Percentiles rank a stretch among this genome's conserved stretches.
phyloP scores from a whole-genome alignment of 495 filamentous ascomycete species.

The Aspergillus haitiensis region DNA sequence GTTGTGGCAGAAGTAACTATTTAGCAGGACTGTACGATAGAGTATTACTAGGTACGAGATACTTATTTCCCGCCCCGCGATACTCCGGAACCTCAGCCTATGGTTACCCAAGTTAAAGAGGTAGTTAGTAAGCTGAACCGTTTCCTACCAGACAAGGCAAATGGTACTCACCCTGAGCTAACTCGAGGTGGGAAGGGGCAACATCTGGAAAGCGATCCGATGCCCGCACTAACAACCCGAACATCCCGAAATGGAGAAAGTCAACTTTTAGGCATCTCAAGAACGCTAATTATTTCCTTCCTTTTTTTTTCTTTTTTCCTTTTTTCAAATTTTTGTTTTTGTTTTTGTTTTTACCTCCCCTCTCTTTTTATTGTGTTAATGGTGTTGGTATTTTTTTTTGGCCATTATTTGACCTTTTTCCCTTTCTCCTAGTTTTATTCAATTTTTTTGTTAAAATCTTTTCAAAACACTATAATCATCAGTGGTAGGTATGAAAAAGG shows the following conservation, averaged over 20 bases:
- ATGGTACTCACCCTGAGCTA: conserved; percentile 7
- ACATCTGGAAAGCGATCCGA: conserved; percentile 11
- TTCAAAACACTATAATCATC: no score
- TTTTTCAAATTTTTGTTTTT: background rate
- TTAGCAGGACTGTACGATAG: no score
- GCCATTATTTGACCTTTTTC: background rate
- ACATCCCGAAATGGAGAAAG: background rate
- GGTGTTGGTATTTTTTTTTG: background rate
- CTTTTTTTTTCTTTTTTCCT: background rate
- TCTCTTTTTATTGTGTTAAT: background rate
- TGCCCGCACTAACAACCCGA: conserved; percentile 13
- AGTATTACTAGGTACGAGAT: background rate
- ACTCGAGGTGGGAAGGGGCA: background rate
- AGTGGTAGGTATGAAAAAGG: no score
- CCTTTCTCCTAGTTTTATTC: no score
- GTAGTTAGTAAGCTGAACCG: background rate
- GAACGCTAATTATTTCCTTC: background rate
- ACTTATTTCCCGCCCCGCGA: conserved; percentile 14
- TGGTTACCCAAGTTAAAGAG: background rate
- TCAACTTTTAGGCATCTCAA: background rate
- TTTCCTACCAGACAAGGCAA: conserved; percentile 8
- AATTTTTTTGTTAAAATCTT: no score
- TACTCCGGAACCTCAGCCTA: background rate
- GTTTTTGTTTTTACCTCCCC: background rate
- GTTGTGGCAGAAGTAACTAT: no score